A percentile compares a stretch with the other conserved stretches of the same genome.
Evolutionary conservation across 352 stramenopile genomes (phyloP).

Genomic region (Phytophthora vignae): DNA sequence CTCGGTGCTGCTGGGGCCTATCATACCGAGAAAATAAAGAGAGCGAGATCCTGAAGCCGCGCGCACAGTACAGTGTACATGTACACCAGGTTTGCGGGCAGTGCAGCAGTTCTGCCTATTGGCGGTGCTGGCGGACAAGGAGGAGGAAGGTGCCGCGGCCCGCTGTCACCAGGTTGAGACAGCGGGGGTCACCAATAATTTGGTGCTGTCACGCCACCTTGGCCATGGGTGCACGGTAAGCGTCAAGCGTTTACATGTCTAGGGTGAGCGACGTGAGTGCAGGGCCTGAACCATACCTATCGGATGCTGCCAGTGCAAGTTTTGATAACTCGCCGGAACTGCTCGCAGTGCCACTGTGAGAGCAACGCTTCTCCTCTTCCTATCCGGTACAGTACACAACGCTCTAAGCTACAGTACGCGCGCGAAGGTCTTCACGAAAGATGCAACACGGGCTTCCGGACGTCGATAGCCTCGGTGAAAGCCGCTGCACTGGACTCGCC

Average conservation of each 20-base stretch:
- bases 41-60: conserved; percentile 49
- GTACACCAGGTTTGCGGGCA: conserved; percentile 39
- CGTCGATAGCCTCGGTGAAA: neutral
- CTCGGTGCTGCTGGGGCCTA: neutral
- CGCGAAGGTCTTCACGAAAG: neutral
- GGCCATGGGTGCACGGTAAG: conserved; percentile 2
- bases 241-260: conserved; percentile 2
- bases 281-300: neutral
- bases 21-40: neutral
- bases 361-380: neutral
- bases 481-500: neutral
- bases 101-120: neutral
- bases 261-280: no score
- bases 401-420: neutral
- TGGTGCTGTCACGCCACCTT: conserved; percentile 6
- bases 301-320: neutral
- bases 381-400: neutral
- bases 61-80: no score
- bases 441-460: conserved; percentile 12
- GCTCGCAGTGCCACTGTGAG: conserved; percentile 1
- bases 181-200: conserved; percentile 16
- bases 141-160: neutral
- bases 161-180: neutral
- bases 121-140: neutral
- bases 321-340: neutral